Percentiles rank a stretch among this genome's conserved stretches.
Evolutionary conservation across 176 grass and related monocot species (phyloP).

Genomic region (bread wheat (Triticum aestivum)): DNA sequence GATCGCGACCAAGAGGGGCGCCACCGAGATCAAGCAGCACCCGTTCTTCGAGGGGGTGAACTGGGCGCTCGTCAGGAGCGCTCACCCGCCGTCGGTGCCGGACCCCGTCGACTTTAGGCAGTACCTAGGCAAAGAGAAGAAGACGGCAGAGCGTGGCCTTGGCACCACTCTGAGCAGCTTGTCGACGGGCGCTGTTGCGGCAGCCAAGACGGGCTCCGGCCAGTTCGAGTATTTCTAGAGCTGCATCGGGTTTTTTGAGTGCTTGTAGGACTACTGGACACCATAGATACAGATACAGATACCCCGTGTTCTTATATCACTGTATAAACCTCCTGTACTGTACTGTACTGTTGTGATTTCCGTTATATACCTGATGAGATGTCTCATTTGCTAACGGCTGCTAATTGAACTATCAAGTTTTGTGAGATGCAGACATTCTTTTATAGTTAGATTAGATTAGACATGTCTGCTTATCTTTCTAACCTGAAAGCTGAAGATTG

Average conservation of each 20-base stretch:
- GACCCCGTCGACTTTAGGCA: constrained; percentile 62
- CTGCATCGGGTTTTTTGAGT: background rate
- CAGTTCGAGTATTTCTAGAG: constrained; percentile 65
- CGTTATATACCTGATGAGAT: constrained; percentile 21
- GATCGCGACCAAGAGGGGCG: constrained; percentile 53
- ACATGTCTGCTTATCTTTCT: background rate
- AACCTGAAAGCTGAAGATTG: background rate
- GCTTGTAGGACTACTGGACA: background rate
- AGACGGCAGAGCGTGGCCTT: background rate
- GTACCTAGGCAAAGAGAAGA: constrained; percentile 52
- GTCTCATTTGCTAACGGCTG: background rate
- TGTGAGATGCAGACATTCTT: background rate
- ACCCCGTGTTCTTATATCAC: background rate
- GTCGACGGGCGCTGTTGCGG: background rate
- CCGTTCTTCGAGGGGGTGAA: constrained; percentile 72
- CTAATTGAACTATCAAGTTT: background rate
- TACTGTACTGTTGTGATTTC: background rate
- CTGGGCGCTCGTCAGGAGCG: constrained; percentile 66
- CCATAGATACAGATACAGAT: constrained; percentile 31
- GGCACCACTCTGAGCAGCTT: constrained; percentile 1
- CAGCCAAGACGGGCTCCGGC: constrained; percentile 14
- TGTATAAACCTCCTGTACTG: background rate
- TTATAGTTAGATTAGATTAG: too few species aligned
- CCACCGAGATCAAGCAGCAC: constrained; percentile 74
- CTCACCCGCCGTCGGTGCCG: constrained; percentile 52